A percentile compares a stretch with the other conserved stretches of the same genome.
Conservation (phyloP, 306 rosid species). For the Lupinus albus region DNA sequence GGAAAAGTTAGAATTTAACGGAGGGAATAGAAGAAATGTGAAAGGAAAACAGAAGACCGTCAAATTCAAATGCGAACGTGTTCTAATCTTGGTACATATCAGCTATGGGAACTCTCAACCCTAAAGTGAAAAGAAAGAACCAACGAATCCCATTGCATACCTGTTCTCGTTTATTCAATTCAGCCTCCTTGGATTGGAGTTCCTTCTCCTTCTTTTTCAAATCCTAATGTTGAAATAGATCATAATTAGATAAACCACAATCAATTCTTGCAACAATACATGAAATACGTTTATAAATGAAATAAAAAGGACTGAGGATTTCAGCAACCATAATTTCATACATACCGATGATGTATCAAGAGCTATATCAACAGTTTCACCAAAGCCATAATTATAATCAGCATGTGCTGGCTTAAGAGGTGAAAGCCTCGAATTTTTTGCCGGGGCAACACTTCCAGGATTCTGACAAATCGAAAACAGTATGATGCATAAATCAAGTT, state of each 20-base stretch:
- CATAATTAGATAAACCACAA: conserved; percentile 31
- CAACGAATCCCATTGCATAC: conserved; percentile 44
- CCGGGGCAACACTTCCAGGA: conserved; percentile 67
- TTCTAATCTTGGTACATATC: conserved; percentile 33
- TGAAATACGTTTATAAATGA: conserved; percentile 14
- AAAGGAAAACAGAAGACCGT: conserved; percentile 1
- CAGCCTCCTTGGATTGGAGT: conserved; percentile 94
- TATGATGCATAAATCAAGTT: not conserved
- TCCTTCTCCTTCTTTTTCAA: conserved; percentile 89
- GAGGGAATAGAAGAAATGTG: conserved; percentile 3
- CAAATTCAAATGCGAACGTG: conserved; percentile 19
- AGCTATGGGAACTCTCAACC: conserved; percentile 16
- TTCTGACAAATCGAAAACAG: conserved; percentile 55
- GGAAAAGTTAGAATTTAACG: not conserved
- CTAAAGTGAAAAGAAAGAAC: conserved; percentile 23
- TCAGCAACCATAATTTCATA: conserved; percentile 37
- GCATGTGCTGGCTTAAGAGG: conserved; percentile 92
- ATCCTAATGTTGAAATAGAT: conserved; percentile 59
- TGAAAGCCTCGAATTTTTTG: conserved; percentile 77
- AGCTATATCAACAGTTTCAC: conserved; percentile 78
- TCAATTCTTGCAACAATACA: conserved; percentile 19
- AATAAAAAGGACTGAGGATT: conserved; percentile 21
- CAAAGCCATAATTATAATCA: conserved; percentile 77
- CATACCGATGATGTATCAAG: conserved; percentile 70
- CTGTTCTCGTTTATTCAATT: conserved; percentile 80